Base-by-base conservation (phyloP, 331 rosid genomes). In the Prunus yedoensis region DNA sequence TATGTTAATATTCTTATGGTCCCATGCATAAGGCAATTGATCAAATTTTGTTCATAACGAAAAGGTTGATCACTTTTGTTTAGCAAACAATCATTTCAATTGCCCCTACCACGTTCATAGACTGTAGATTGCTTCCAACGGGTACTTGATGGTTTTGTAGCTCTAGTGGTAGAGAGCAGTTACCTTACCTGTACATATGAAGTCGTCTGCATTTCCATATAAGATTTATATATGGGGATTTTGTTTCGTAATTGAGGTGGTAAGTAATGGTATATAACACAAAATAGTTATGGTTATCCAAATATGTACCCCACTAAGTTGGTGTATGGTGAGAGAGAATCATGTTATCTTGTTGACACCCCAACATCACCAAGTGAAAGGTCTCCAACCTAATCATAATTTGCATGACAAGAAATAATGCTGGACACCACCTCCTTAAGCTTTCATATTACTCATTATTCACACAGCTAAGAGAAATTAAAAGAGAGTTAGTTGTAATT, bases 351-450 rank as follows among this genome's bases (percentile, higher is more conserved):
- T 74, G 79, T 79, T 79, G 14, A 66, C 47, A 54, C 28, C 12
- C 43, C 51, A 64, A 66, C 77, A 66, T 79, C 66, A 62, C 78
- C 67, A 8, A 63, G 59, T 62, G 77, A 64, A 64, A 43, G 74
- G 77, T 79, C 79, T 79, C 71, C 64, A 57, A 79, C 78, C 53
- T 15, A 65, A 46, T 65, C 69, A 79, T 72, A 56, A 65, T 72
- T 41, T 72, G 5, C 23, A 6, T 65, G 62, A 71, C 68, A 72
- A 53, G 18, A 15, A 41, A 62, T 8, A 12, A 20, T 52, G 51
- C 68, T 63, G 25, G 68, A 63, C 68, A 23, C 68, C 67, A 63
- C 56, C 35, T 18, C 2, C 17, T 21, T 38, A 14, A 61, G 13
- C 38, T 25, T 35, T 27, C 38, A 38, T 20, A 59, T 73, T 59